Conservation (phyloP, 1,284 basidiomycete genomes). For the Cutaneotrichosporon sp. region DNA sequence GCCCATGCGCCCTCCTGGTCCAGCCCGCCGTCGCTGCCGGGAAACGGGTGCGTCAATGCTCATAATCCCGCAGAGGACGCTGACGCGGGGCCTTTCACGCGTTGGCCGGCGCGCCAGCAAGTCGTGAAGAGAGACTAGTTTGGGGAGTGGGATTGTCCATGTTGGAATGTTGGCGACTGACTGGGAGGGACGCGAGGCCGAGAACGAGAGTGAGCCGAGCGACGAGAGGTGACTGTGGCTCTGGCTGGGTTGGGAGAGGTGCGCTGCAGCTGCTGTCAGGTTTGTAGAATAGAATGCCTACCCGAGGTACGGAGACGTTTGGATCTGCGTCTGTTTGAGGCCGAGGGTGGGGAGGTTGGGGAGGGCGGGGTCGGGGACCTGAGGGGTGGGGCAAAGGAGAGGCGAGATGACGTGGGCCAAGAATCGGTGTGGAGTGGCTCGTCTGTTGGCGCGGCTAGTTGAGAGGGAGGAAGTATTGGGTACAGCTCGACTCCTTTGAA, state of each 20-base stretch:
- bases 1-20: conserved; percentile 21
- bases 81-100: conserved; percentile 16
- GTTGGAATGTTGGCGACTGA: conserved; percentile 34
- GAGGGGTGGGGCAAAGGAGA: not conserved
- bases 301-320: conserved; percentile 15
- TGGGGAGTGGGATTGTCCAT: conserved; percentile 40
- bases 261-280: not conserved
- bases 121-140: conserved; percentile 26
- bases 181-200: conserved; percentile 21
- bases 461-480: not conserved
- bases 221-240: conserved; percentile 29
- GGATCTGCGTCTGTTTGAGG: conserved; percentile 5
- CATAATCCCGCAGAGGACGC: conserved; percentile 41
- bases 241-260: not conserved
- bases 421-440: not conserved
- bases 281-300: not conserved
- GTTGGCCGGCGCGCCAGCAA: conserved; percentile 18
- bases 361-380: not conserved
- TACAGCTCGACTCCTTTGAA: not conserved
- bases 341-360: not conserved
- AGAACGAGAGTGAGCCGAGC: conserved; percentile 32
- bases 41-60: conserved; percentile 27
- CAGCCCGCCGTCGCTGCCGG: conserved; percentile 27
- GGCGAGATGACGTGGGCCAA: not conserved
- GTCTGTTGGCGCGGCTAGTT: not conserved